Evolutionary conservation across 352 stramenopile species (phyloP).

Genomic region (Globisporangium viniferum): DNA sequence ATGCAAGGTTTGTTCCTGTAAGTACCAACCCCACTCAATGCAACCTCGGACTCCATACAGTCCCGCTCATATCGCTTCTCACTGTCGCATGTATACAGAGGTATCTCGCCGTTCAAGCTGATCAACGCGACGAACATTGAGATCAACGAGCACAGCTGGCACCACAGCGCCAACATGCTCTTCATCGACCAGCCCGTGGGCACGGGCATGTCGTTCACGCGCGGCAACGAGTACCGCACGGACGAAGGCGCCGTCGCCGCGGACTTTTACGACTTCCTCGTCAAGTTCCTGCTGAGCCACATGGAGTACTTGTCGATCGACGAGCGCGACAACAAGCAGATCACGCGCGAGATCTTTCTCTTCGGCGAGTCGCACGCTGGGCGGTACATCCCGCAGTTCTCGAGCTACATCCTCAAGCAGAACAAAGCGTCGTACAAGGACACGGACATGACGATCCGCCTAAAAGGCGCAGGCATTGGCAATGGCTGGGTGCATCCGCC

Average conservation of each 20-base stretch:
- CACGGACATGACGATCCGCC: slow-evolving; percentile 41
- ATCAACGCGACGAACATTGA: slow-evolving; percentile 44
- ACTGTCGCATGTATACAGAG: slow-evolving; percentile 20
- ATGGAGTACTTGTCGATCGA: slow-evolving; percentile 52
- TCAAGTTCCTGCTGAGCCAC: slow-evolving; percentile 91
- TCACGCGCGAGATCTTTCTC: slow-evolving; percentile 89
- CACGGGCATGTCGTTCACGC: slow-evolving; percentile 72
- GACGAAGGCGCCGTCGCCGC: slow-evolving; percentile 45
- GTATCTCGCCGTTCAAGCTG: slow-evolving; percentile 70
- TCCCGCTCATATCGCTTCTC: neutral
- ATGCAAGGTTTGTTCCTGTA: slow-evolving; percentile 77
- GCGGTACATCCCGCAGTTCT: slow-evolving; percentile 97
- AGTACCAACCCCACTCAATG: slow-evolving; percentile 8
- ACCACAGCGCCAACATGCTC: slow-evolving; percentile 70
- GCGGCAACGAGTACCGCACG: slow-evolving; percentile 45
- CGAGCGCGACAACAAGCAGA: slow-evolving; percentile 31
- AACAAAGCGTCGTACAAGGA: slow-evolving; percentile 48
- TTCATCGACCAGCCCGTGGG: slow-evolving; percentile 84
- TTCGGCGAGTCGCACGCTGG: slow-evolving; percentile 96
- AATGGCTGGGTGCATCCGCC: slow-evolving; percentile 96
- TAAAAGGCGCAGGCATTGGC: slow-evolving; percentile 93
- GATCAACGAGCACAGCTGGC: slow-evolving; percentile 74
- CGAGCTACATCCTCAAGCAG: slow-evolving; percentile 88
- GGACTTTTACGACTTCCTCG: slow-evolving; percentile 94
- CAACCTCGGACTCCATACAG: neutral